Base-by-base conservation (phyloP, 2,329 filamentous ascomycete species). In the Fusarium vanettenii region DNA sequence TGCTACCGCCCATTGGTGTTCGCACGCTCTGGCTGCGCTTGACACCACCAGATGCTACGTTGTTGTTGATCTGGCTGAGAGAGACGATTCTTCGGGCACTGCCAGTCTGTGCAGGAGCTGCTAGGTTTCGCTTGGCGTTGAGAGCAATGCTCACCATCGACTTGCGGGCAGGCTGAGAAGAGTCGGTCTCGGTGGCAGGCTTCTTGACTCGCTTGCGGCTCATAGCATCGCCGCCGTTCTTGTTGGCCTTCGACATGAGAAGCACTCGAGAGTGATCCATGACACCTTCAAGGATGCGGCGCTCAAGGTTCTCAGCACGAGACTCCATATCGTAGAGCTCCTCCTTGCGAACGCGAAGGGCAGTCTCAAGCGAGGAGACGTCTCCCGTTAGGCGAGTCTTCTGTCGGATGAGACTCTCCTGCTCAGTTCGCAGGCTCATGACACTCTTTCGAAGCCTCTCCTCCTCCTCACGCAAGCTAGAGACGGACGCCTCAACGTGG, bases 251-350 rank as follows among this genome's bases (percentile, higher is more conserved):
- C 75, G 91, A 87, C 86, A 97, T 93, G 67, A 98, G 89, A n/a
- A 98, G 88, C 29, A 96, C 92, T 8, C 96, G 93, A 22, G 96
- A 98, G 81, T 98, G 96, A 78, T 98, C 95, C 85, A 99, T 97
- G 72, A 98, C 94, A 29, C 96, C 95, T 75, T 98, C 96, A 35
- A 99, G 86, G 76, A 99, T 98, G 29, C 97, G 92, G 62, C 95
- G 93, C 85, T 99, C 97, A 27, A 99, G 88, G 5, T 91, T 90
- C 81, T 98, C 95, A 4, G 96, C 97, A 72, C 96, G 93, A 13
- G 89, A 87, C 81, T 98, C 96, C 94, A 99, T 98, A 29, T 93
- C 89, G 55, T 94, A 91, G 69, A 99, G 90, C 84, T 98, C 97
- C 76, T 98, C 96, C 52, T 94, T 93, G 64, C 97, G 93, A 66